These are phyloP conservation scores for Stephania japonica DNA, from an alignment of 164 flowering plant genomes.

Conservation along the genomic window DNA sequence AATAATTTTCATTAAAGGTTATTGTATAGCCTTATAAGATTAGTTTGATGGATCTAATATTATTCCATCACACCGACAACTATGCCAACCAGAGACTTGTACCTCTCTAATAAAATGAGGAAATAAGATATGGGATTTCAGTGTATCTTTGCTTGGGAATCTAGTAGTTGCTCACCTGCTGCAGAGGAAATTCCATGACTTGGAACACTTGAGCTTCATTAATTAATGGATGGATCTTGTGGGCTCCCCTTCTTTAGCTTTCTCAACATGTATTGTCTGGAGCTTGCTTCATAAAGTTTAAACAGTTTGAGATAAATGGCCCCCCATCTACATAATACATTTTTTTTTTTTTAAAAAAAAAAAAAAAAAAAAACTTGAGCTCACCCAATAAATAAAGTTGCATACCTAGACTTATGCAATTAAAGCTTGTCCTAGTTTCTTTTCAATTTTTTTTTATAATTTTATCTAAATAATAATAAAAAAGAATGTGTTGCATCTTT, in stretches of 20 bases:
- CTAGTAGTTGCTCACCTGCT: slow-evolving; percentile 1
- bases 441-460: too few species aligned
- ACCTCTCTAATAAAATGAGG: too few species aligned
- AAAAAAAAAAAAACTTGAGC: not conserved
- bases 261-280: slow-evolving; percentile 7
- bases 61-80: not conserved
- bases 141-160: not conserved
- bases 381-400: not conserved
- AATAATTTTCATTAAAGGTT: too few species aligned
- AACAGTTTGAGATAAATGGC: not conserved
- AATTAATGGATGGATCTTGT: not conserved
- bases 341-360: too few species aligned
- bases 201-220: not conserved
- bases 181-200: too few species aligned
- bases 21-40: too few species aligned
- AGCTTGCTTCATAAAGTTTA: slow-evolving; percentile 12
- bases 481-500: too few species aligned
- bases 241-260: slow-evolving; percentile 9
- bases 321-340: slow-evolving; percentile 1
- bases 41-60: too few species aligned
- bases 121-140: not conserved
- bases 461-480: too few species aligned
- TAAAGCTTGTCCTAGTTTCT: too few species aligned
- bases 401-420: not conserved
- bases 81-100: not conserved